Percentiles rank a stretch among this genome's conserved stretches.
These are phyloP conservation scores for Boletus holoroseus DNA, from an alignment of 1,284 basidiomycete species.

Conservation along the genomic window DNA sequence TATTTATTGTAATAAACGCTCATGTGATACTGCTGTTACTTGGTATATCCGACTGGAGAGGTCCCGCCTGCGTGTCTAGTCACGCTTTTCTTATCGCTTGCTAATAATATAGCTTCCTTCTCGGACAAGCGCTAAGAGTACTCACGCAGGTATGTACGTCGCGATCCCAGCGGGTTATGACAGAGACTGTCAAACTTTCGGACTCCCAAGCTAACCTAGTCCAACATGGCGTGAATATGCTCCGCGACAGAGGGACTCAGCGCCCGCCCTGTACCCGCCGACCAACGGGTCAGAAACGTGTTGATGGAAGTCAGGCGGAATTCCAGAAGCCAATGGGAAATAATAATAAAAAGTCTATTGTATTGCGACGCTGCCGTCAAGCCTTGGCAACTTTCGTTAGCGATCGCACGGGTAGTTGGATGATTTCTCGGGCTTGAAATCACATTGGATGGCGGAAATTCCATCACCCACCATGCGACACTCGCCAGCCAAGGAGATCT, in stretches of 20 bases:
- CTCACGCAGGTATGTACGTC: background rate
- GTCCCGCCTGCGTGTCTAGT: background rate
- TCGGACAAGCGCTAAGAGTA: constrained; percentile 2
- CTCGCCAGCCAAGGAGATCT: background rate
- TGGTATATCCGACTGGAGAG: background rate
- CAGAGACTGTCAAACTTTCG: background rate
- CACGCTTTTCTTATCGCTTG: constrained; percentile 5
- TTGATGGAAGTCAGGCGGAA: background rate
- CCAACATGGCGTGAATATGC: constrained; percentile 4
- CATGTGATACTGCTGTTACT: background rate
- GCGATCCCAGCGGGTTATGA: background rate
- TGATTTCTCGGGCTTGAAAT: constrained; percentile 1
- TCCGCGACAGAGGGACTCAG: constrained; percentile 2
- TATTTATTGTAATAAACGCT: constrained; percentile 7
- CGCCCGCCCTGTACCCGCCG: background rate
- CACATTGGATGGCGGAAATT: background rate
- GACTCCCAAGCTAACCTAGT: background rate
- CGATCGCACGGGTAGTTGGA: background rate
- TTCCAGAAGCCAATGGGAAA: background rate
- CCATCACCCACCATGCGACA: background rate
- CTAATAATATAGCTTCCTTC: background rate
- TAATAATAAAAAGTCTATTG: no score
- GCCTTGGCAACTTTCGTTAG: background rate
- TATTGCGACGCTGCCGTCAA: background rate
- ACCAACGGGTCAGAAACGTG: background rate